Conservation (phyloP, 192 early-diverging fungal genomes). For the Coemansia brasiliensis region DNA sequence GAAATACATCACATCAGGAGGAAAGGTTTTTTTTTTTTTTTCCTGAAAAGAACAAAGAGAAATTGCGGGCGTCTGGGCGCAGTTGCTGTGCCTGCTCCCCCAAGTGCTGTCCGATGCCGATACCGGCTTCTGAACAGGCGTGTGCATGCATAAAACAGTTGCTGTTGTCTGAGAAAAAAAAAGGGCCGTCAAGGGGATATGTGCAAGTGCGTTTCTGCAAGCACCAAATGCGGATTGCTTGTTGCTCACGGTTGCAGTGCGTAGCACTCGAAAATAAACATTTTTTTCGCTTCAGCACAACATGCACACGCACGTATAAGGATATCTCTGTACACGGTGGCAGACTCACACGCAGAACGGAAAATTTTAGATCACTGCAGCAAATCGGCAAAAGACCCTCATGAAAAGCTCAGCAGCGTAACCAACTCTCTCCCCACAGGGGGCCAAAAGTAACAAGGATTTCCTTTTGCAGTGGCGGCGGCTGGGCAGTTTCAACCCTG, state of each 20-base stretch:
- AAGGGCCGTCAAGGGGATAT: too few relatives aligned
- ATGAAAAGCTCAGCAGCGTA: not conserved
- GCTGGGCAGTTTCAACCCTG: constrained; percentile 32
- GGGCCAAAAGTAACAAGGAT: not conserved
- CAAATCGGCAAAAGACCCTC: constrained; percentile 1
- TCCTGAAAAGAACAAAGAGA: not conserved
- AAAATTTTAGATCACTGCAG: not conserved
- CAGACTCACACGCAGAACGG: not conserved
- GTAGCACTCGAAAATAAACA: too few relatives aligned
- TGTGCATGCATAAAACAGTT: constrained; percentile 7
- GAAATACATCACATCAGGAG: constrained; percentile 6
- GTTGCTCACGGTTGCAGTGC: too few relatives aligned
- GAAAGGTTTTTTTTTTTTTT: not conserved
- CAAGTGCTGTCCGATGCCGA: constrained; percentile 13
- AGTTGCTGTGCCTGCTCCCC: not conserved
- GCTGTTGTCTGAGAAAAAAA: too few relatives aligned
- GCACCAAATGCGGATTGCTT: too few relatives aligned
- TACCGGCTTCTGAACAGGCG: constrained; percentile 22
- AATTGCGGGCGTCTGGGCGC: constrained; percentile 10
- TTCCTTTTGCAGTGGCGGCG: too few relatives aligned
- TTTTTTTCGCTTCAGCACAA: too few relatives aligned
- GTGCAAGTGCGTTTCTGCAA: too few relatives aligned
- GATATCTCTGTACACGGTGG: constrained; percentile 2
- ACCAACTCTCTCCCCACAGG: not conserved
- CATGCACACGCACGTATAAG: not conserved